Conservation (phyloP, 2,329 filamentous ascomycete species). For the Magnaporthiopsis rhizophila region DNA sequence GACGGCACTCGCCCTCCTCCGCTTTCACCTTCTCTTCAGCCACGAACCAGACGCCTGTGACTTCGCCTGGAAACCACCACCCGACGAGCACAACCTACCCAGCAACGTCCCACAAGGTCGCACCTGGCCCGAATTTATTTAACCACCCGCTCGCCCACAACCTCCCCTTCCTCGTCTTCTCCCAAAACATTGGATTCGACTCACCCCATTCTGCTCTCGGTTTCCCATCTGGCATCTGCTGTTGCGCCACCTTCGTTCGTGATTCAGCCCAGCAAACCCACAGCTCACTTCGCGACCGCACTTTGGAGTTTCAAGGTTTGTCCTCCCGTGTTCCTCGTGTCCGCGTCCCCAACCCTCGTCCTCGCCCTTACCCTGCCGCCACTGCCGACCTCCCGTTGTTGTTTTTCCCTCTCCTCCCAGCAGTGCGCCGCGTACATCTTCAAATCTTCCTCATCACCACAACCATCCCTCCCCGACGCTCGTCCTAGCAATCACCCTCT, state of each 20-base stretch:
- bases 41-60: background rate
- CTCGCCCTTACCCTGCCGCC: too few species aligned
- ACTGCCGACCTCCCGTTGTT: background rate
- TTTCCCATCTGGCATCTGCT: background rate
- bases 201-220: background rate
- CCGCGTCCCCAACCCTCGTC: background rate
- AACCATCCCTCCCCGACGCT: background rate
- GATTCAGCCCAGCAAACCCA: background rate
- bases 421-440: background rate
- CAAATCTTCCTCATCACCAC: background rate
- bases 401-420: background rate
- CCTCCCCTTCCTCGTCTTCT: background rate
- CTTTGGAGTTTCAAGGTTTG: slow-evolving; percentile 1
- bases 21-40: background rate
- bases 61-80: background rate
- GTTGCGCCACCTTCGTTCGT: background rate
- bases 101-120: background rate
- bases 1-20: background rate
- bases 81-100: background rate
- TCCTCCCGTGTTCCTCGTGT: background rate
- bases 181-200: background rate
- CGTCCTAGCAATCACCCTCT: background rate
- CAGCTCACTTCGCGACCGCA: background rate
- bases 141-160: background rate
- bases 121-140: background rate